Base-by-base conservation (phyloP, 345 rosid species). In the Rhodomyrtus tomentosa region DNA sequence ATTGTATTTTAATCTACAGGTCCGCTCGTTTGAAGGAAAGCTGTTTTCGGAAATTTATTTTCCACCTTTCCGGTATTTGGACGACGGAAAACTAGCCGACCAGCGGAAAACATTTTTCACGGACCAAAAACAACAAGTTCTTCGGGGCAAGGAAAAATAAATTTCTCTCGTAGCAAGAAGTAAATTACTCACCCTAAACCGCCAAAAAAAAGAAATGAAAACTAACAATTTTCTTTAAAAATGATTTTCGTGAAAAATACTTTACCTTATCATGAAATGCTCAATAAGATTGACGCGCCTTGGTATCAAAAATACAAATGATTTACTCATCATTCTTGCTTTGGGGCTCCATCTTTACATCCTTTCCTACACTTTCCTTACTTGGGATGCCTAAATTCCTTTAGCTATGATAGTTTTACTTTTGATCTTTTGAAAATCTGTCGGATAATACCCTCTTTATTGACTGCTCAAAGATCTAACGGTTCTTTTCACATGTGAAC, bases 111-210 rank as follows among this genome's bases (percentile, higher is more conserved):
- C 7, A 1, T 1, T 29, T 3, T 29, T 0, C 10, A 15, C 15
- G 20, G 8, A 59, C 6, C 6, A 5, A 29, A 29, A 32, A 32
- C 18, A 58, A 58, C 0, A 38, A n/a, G n/a, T n/a, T n/a, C n/a
- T n/a, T n/a, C n/a, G n/a, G n/a, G n/a, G n/a, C n/a, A n/a, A n/a
- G n/a, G n/a, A n/a, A 3, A 15, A 62, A 32, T 4, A 4, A 22
- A 36, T 0, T 32, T 32, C 4, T 0, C 0, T 59, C 0, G 0
- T 5, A 3, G 5, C 20, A 0, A 32, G 24, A 32, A 20, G 76
- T 20, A 68, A 68, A 68, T 32, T 24, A 36, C 2, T 18, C 9
- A 18, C 2, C 3, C 0, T 5, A 1, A 8, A 16, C 0, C 11
- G 8, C 3, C 5, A 32, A 68, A 4, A 3, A 18, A 68, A 62